Percentiles rank a stretch among this genome's conserved stretches.
phyloP scores from a whole-genome alignment of 495 filamentous ascomycete genomes.

The Penicillium argentinense region DNA sequence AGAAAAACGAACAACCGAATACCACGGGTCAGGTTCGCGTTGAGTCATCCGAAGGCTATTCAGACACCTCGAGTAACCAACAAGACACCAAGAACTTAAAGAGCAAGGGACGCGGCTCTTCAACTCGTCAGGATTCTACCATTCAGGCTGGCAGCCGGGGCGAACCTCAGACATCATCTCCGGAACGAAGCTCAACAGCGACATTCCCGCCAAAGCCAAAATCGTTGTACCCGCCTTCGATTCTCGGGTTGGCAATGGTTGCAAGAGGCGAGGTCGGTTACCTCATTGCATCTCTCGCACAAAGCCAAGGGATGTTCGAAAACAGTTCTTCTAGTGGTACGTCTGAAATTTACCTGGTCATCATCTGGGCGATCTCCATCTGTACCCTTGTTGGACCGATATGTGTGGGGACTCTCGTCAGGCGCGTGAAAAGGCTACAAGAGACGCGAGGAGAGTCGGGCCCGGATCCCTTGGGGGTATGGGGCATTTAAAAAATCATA shows the following conservation, averaged over 20 bases:
- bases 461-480: slow-evolving; percentile 36
- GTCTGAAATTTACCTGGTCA: slow-evolving; percentile 60
- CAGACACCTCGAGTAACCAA: no score
- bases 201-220: slow-evolving; percentile 38
- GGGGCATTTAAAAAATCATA: slow-evolving; percentile 40
- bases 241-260: slow-evolving; percentile 66
- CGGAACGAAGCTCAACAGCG: background rate
- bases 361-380: slow-evolving; percentile 73
- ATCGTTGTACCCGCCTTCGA: slow-evolving; percentile 59
- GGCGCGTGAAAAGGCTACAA: slow-evolving; percentile 43
- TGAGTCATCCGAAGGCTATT: no score
- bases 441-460: slow-evolving; percentile 18
- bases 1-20: background rate
- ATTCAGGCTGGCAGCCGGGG: no score
- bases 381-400: slow-evolving; percentile 75
- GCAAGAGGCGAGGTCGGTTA: slow-evolving; percentile 80
- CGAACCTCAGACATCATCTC: no score
- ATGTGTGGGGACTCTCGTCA: slow-evolving; percentile 61
- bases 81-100: no score
- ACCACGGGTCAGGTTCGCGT: no score
- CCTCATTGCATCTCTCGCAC: slow-evolving; percentile 68
- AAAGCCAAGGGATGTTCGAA: slow-evolving; percentile 57
- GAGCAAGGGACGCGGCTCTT: no score
- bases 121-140: no score
- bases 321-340: slow-evolving; percentile 11